phyloP scores from a whole-genome alignment of 192 early-diverging fungal species.

The Powellomyces hirtus region DNA sequence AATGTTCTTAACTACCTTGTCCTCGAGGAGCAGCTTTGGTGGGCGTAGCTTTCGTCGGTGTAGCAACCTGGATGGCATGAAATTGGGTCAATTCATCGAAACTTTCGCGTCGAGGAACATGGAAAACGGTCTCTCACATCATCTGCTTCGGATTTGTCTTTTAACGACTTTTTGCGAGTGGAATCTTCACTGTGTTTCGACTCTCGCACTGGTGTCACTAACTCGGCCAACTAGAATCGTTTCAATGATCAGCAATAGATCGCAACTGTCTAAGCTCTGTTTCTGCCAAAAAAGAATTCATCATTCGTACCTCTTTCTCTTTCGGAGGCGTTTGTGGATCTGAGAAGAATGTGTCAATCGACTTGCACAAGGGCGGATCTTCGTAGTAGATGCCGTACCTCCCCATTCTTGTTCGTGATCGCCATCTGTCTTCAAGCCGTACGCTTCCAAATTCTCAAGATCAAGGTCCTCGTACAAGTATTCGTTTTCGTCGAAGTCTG shows the following conservation, averaged over 20 bases:
- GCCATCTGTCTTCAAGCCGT: constrained; percentile 74
- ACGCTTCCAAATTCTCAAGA: constrained; percentile 88
- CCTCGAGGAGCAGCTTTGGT: background rate
- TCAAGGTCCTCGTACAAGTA: constrained; percentile 90
- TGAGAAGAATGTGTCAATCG: background rate
- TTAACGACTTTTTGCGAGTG: constrained; percentile 4
- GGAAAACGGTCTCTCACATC: background rate
- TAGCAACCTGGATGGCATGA: background rate
- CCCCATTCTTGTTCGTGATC: constrained; percentile 42
- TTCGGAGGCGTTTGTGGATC: constrained; percentile 31
- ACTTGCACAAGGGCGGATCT: background rate
- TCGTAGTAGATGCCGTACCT: background rate
- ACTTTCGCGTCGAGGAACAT: background rate
- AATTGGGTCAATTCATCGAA: background rate
- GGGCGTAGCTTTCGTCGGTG: constrained; percentile 13
- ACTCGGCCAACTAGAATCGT: background rate
- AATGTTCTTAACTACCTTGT: no score
- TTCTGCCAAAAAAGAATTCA: no score
- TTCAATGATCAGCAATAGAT: background rate
- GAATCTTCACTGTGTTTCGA: background rate
- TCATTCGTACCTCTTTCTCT: constrained; percentile 35
- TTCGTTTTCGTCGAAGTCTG: constrained; percentile 92
- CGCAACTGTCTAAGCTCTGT: background rate
- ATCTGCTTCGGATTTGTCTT: constrained; percentile 15
- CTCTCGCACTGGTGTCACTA: constrained; percentile 13